These are phyloP conservation scores for Rubia yunnanensis DNA, from an alignment of 257 asterid species.

Conservation along the genomic window DNA sequence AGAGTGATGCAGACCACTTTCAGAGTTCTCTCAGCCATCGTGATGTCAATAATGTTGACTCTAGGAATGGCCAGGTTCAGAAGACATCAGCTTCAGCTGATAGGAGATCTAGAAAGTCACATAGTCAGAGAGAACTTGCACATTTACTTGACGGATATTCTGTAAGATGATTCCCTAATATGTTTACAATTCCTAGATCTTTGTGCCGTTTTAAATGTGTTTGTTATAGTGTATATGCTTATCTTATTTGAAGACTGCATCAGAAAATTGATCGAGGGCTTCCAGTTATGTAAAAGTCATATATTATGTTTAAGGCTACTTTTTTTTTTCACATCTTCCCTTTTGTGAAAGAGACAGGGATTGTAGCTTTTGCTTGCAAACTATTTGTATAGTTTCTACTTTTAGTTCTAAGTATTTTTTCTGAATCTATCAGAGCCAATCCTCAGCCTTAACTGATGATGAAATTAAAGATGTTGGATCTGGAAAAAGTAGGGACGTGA, in stretches of 20 bases:
- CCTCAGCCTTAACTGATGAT: slow-evolving; percentile 72
- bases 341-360: not conserved
- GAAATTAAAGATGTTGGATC: slow-evolving; percentile 47
- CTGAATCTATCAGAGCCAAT: slow-evolving; percentile 54
- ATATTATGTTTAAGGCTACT: not conserved
- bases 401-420: slow-evolving; percentile 17
- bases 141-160: slow-evolving; percentile 62
- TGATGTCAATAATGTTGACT: slow-evolving; percentile 25
- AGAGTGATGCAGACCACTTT: slow-evolving; percentile 57
- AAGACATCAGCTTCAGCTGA: slow-evolving; percentile 34
- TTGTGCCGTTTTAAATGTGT: not conserved
- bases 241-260: not conserved
- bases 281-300: not conserved
- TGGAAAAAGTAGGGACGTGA: slow-evolving; percentile 49
- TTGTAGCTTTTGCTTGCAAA: not conserved
- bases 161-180: slow-evolving; percentile 35
- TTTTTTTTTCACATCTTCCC: not conserved
- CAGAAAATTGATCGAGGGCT: not conserved
- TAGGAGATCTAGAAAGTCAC: slow-evolving; percentile 48
- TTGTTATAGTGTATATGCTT: not conserved
- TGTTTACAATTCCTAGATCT: not conserved
- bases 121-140: slow-evolving; percentile 47
- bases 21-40: slow-evolving; percentile 29
- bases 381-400: slow-evolving; percentile 14
- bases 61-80: slow-evolving; percentile 25